Conservation (phyloP, 2,329 filamentous ascomycete genomes). For the Fusarium aywerte region DNA sequence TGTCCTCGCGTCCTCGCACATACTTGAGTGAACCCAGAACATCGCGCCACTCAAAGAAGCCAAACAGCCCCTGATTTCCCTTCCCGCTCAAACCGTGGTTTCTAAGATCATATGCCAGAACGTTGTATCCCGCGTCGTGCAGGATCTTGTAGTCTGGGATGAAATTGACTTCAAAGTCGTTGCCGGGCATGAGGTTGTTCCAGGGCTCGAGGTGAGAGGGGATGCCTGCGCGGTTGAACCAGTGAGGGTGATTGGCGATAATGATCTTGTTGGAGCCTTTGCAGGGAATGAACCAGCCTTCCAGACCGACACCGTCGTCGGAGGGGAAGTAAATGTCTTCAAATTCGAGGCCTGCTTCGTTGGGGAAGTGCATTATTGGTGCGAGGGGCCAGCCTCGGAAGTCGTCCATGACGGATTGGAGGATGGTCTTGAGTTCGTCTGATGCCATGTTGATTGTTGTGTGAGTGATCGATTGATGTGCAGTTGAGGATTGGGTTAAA, state of each 20-base stretch:
- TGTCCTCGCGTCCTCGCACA: not conserved
- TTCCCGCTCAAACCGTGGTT: slow-evolving; percentile 29
- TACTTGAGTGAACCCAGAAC: slow-evolving; percentile 29
- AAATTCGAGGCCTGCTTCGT: slow-evolving; percentile 20
- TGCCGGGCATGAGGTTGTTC: slow-evolving; percentile 25
- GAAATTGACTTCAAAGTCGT: slow-evolving; percentile 35
- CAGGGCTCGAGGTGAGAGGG: slow-evolving; percentile 26
- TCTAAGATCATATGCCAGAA: slow-evolving; percentile 27
- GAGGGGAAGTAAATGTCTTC: slow-evolving; percentile 31
- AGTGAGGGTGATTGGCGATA: slow-evolving; percentile 34
- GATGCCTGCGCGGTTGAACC: slow-evolving; percentile 30
- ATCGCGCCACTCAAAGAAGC: slow-evolving; percentile 35
- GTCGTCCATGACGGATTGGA: slow-evolving; percentile 25
- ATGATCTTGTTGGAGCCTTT: slow-evolving; percentile 27
- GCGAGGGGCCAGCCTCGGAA: slow-evolving; percentile 29
- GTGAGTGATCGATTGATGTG: not conserved
- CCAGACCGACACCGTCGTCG: slow-evolving; percentile 19
- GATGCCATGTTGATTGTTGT: slow-evolving; percentile 4
- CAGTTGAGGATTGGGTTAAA: fast-evolving
- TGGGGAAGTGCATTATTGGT: slow-evolving; percentile 25
- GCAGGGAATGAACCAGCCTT: slow-evolving; percentile 34
- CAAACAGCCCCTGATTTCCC: slow-evolving; percentile 28
- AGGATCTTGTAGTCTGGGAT: slow-evolving; percentile 35
- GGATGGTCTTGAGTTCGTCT: not conserved
- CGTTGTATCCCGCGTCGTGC: slow-evolving; percentile 28